These are phyloP conservation scores for Lolium perenne DNA, from an alignment of 176 grass and related monocot species.

Conservation along the genomic window DNA sequence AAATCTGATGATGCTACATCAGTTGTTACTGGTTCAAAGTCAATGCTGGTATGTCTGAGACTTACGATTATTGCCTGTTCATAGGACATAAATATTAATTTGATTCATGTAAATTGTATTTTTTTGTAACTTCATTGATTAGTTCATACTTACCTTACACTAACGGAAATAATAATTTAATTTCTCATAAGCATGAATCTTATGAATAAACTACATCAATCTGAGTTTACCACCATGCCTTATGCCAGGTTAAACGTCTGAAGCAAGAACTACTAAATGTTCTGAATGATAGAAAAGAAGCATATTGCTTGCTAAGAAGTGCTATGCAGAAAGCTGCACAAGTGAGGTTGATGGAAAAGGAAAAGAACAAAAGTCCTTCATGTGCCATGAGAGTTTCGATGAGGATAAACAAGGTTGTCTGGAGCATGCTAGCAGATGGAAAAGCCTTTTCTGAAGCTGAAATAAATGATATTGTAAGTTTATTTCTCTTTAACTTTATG, in stretches of 20 bases:
- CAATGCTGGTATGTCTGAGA: constrained; percentile 69
- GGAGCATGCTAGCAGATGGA: constrained; percentile 95
- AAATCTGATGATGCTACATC: constrained; percentile 65
- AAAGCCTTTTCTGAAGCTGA: constrained; percentile 94
- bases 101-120: constrained; percentile 31
- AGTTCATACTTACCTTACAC: constrained; percentile 23
- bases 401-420: constrained; percentile 81
- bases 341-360: constrained; percentile 81
- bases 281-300: constrained; percentile 69
- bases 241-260: constrained; percentile 75
- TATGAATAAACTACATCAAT: constrained; percentile 21
- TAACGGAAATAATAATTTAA: constrained; percentile 31
- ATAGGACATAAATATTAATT: constrained; percentile 19
- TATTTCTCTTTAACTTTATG: constrained; percentile 42
- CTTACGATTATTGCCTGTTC: constrained; percentile 36
- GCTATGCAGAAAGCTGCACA: constrained; percentile 90
- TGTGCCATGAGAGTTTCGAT: constrained; percentile 93
- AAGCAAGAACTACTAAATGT: constrained; percentile 74
- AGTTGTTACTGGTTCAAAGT: constrained; percentile 67
- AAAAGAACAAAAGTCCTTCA: constrained; percentile 98
- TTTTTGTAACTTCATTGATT: constrained; percentile 18
- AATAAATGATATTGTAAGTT: constrained; percentile 92
- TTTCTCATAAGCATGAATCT: constrained; percentile 24
- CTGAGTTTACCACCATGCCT: constrained; percentile 39
- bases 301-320: constrained; percentile 72